phyloP scores from a whole-genome alignment of 257 asterid genomes.

The Oldenlandia corymbosa region DNA sequence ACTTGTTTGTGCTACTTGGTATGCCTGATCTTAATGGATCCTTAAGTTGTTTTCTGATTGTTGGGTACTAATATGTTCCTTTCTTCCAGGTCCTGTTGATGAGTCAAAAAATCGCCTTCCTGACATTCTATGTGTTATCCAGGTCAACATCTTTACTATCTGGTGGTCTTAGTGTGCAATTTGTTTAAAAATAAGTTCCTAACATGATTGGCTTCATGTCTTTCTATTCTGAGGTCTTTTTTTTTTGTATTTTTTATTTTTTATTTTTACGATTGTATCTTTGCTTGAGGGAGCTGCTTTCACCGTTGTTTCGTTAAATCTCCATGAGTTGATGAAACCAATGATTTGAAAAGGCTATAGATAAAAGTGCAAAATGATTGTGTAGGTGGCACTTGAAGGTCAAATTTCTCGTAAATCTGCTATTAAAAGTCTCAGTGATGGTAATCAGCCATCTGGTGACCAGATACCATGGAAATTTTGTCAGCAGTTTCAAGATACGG shows the following conservation, averaged over 20 bases:
- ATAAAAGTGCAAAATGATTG: conserved; percentile 15
- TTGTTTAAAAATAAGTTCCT: neutral
- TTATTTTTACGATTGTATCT: no score
- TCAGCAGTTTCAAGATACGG: conserved; percentile 64
- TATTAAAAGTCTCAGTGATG: conserved; percentile 52
- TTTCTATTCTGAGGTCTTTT: neutral
- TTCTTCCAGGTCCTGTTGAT: conserved; percentile 79
- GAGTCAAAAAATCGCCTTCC: conserved; percentile 83
- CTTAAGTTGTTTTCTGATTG: conserved; percentile 5
- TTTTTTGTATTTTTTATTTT: no score
- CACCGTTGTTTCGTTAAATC: neutral
- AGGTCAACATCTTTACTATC: conserved; percentile 36
- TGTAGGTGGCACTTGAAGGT: conserved; percentile 82
- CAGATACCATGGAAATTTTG: conserved; percentile 96
- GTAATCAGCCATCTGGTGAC: conserved; percentile 80
- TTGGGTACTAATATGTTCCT: conserved; percentile 13
- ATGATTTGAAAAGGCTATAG: neutral
- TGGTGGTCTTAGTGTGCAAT: neutral
- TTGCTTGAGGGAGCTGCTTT: neutral
- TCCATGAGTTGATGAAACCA: neutral
- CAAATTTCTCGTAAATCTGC: conserved; percentile 81
- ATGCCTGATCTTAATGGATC: conserved; percentile 13
- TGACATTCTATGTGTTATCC: conserved; percentile 88
- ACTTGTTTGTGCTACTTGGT: conserved; percentile 96
- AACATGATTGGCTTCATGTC: neutral